Percentiles rank a stretch among this genome's conserved stretches.
phyloP scores from a whole-genome alignment of 768 basidiomycete species.

The Holtermanniella nyarrowii region DNA sequence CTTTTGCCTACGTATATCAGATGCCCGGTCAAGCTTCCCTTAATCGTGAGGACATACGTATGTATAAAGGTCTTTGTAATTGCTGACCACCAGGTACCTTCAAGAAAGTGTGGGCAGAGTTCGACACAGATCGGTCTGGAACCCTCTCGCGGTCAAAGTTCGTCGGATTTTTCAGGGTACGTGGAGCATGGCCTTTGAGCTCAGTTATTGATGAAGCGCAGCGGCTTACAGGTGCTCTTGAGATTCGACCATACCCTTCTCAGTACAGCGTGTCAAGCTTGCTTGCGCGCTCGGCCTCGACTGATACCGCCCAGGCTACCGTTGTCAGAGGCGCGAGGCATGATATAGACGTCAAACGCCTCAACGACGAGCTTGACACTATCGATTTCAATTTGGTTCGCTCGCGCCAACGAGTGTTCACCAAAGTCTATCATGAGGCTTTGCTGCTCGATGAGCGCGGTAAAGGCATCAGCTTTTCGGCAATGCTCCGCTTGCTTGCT shows the following conservation, averaged over 20 bases:
- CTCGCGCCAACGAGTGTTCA: constrained; percentile 59
- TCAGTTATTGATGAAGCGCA: constrained; percentile 32
- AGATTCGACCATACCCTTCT: constrained; percentile 70
- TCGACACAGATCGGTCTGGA: constrained; percentile 66
- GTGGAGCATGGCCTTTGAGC: no score
- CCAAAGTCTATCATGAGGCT: constrained; percentile 78
- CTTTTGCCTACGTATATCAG: constrained; percentile 92
- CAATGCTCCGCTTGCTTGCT: constrained; percentile 74
- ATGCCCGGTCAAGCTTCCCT: constrained; percentile 65
- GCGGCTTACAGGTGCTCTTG: constrained; percentile 78
- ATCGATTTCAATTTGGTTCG: constrained; percentile 60
- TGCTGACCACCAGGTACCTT: constrained; percentile 46
- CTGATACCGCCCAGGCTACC: constrained; percentile 12
- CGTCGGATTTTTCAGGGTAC: constrained; percentile 68
- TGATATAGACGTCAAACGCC: constrained; percentile 54
- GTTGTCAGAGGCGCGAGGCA: constrained; percentile 24
- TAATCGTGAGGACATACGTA: constrained; percentile 78
- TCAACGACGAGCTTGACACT: constrained; percentile 51
- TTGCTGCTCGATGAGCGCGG: constrained; percentile 58
- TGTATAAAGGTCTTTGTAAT: constrained; percentile 9
- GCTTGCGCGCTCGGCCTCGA: constrained; percentile 44
- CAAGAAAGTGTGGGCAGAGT: constrained; percentile 88
- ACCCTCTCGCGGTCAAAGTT: constrained; percentile 62
- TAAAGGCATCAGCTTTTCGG: constrained; percentile 78
- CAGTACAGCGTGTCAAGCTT: constrained; percentile 59